Conservation (phyloP, 257 asterid species). For the Pogostemon cablin region DNA sequence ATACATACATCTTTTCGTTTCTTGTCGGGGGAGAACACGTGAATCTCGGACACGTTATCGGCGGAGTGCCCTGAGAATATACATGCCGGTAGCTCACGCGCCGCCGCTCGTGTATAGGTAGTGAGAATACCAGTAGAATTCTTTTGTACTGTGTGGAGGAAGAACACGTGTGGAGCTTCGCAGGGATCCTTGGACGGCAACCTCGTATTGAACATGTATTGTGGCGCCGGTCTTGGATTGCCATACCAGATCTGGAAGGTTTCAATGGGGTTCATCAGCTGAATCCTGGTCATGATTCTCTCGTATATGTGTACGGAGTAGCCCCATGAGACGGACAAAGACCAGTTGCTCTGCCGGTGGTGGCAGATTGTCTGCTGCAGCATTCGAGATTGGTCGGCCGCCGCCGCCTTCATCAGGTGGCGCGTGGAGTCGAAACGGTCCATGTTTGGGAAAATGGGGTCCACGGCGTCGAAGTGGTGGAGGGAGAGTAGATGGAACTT, state of each 20-base stretch:
- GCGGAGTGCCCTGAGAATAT: constrained; percentile 34
- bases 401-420: constrained; percentile 81
- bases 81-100: constrained; percentile 47
- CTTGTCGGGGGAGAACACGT: constrained; percentile 49
- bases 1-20: constrained; percentile 50
- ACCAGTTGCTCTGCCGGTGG: constrained; percentile 51
- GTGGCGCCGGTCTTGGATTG: constrained; percentile 34
- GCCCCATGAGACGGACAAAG: constrained; percentile 85
- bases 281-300: constrained; percentile 52
- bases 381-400: constrained; percentile 62
- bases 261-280: constrained; percentile 62
- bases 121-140: constrained; percentile 32
- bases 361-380: constrained; percentile 78
- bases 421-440: constrained; percentile 46
- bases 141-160: constrained; percentile 36
- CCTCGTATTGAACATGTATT: constrained; percentile 70
- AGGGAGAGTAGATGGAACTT: constrained; percentile 64
- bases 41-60: constrained; percentile 42
- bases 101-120: constrained; percentile 37
- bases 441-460: constrained; percentile 67
- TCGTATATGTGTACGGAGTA: constrained; percentile 70
- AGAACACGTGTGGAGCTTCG: constrained; percentile 60
- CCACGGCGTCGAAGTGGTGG: constrained; percentile 67
- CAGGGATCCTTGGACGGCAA: constrained; percentile 45
- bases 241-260: constrained; percentile 54